phyloP scores from a whole-genome alignment of 2,329 filamentous ascomycete genomes.

The Aspergillus sp. region DNA sequence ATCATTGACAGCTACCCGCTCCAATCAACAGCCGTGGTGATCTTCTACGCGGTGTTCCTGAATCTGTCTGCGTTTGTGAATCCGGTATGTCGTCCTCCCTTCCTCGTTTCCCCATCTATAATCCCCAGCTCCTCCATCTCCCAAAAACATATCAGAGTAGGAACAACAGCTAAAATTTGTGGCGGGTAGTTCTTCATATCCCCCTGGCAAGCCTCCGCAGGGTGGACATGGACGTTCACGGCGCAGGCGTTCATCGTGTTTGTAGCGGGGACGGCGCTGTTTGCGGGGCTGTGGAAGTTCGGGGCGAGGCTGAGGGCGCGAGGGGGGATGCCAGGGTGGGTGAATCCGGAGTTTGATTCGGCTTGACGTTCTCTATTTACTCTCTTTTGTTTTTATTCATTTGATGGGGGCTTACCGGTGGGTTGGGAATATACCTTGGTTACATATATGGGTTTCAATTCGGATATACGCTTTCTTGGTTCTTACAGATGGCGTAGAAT shows the following conservation, averaged over 20 bases:
- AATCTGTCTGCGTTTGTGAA: conserved; percentile 56
- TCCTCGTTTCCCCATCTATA: not conserved
- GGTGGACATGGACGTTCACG: conserved; percentile 58
- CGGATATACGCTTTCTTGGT: no score
- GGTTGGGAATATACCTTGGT: not conserved
- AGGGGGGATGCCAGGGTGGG: conserved; percentile 48
- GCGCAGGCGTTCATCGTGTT: conserved; percentile 54
- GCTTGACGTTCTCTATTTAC: not conserved
- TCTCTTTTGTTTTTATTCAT: not conserved
- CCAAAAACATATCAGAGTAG: no score
- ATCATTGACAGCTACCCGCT: conserved; percentile 61
- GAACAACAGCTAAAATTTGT: not conserved
- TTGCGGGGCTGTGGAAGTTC: conserved; percentile 47
- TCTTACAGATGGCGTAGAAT: not conserved
- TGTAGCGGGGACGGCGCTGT: conserved; percentile 44
- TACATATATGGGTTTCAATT: no score
- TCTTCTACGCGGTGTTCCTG: conserved; percentile 59
- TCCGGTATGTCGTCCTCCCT: conserved; percentile 35
- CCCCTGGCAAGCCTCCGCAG: conserved; percentile 50
- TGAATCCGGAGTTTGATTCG: conserved; percentile 50
- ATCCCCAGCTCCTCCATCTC: no score
- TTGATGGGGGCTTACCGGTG: not conserved
- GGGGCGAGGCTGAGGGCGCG: conserved; percentile 44
- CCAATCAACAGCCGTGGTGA: conserved; percentile 59
- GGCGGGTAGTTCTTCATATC: conserved; percentile 53